phyloP scores from a whole-genome alignment of 106 monocot genomes.

The Dendrobium huoshanense region DNA sequence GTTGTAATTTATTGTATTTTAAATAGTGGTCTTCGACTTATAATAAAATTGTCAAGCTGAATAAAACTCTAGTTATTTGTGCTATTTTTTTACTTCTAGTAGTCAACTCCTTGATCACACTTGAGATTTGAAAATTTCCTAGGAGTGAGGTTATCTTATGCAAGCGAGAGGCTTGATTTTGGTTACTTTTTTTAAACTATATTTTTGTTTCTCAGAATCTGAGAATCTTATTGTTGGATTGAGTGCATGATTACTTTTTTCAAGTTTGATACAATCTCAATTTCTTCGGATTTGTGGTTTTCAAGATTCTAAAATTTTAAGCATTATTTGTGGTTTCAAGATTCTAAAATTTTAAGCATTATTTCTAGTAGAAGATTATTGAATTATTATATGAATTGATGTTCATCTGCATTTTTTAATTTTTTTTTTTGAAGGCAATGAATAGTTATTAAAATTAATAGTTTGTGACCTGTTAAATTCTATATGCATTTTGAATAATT shows the following conservation, averaged over 20 bases:
- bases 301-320: background rate
- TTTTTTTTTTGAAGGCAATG: background rate
- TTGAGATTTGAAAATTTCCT: background rate
- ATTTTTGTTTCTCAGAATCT: background rate
- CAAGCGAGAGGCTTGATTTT: background rate
- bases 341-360: background rate
- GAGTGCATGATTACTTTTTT: background rate
- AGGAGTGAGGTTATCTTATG: background rate
- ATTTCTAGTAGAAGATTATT: background rate
- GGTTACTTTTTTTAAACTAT: background rate
- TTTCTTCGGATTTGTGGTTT: background rate
- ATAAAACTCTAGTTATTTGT: too few relatives aligned
- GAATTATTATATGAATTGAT: background rate
- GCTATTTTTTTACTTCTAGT: too few relatives aligned
- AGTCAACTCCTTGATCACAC: too few relatives aligned
- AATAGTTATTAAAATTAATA: background rate
- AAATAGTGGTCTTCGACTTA: too few relatives aligned
- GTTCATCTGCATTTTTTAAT: background rate
- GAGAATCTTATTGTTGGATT: background rate
- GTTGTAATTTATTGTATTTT: too few relatives aligned
- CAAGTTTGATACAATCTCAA: background rate
- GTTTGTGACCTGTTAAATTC: background rate
- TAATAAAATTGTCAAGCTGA: too few relatives aligned
- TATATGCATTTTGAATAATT: background rate
- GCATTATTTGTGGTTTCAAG: background rate